phyloP scores from a whole-genome alignment of 1,139 yeast species.

The Pichia cactophila region DNA sequence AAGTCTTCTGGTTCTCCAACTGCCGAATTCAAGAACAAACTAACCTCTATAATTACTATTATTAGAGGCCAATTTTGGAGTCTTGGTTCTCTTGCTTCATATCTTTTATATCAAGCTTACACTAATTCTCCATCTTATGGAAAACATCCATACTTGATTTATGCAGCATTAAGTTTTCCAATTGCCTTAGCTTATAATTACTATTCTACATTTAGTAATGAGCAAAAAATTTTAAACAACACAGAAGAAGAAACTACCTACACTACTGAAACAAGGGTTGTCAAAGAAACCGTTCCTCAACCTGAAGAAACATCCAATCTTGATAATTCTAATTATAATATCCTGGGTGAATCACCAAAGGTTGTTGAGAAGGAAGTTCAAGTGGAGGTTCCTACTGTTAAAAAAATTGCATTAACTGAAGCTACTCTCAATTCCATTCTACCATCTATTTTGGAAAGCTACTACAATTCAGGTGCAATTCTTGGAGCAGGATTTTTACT shows the following conservation, averaged over 20 bases:
- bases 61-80: constrained; percentile 31
- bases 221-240: constrained; percentile 20
- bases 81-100: constrained; percentile 35
- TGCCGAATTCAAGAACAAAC: constrained; percentile 9
- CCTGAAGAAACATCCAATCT: constrained; percentile 34
- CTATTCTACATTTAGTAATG: constrained; percentile 20
- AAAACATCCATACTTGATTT: constrained; percentile 50
- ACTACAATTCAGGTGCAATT: constrained; percentile 33
- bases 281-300: constrained; percentile 14
- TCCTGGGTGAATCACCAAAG: constrained; percentile 29
- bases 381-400: constrained; percentile 33
- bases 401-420: constrained; percentile 16
- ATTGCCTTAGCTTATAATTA: constrained; percentile 29
- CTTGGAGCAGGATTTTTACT: constrained; percentile 38
- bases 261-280: constrained; percentile 19
- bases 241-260: constrained; percentile 14
- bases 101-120: constrained; percentile 38
- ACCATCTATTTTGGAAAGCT: constrained; percentile 29
- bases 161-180: constrained; percentile 47
- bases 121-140: constrained; percentile 36
- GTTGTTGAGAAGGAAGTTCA: constrained; percentile 21
- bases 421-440: constrained; percentile 30
- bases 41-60: constrained; percentile 23
- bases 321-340: constrained; percentile 47
- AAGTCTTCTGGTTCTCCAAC: constrained; percentile 1